Evolutionary conservation across 257 asterid genomes (phyloP).

Genomic region (Petunia secreta): DNA sequence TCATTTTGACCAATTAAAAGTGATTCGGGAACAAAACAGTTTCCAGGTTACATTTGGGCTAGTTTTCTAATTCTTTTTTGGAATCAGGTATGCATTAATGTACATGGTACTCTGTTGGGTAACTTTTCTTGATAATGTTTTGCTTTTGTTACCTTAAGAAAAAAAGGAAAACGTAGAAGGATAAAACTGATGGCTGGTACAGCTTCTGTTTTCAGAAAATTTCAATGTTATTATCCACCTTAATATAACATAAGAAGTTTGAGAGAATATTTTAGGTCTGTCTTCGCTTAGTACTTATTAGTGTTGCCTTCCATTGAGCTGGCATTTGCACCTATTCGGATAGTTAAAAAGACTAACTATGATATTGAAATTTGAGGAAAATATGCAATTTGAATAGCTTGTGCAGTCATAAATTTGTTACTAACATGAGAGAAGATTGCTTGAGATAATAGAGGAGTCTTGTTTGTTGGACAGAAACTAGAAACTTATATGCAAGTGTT

Average conservation of each 20-base stretch:
- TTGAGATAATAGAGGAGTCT: too few relatives aligned
- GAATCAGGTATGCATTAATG: not conserved
- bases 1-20: not conserved
- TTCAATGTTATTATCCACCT: not conserved
- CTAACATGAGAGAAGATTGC: too few relatives aligned
- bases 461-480: too few relatives aligned
- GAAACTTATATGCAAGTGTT: too few relatives aligned
- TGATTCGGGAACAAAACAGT: not conserved
- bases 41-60: not conserved
- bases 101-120: not conserved
- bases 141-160: not conserved
- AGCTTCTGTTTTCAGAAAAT: not conserved
- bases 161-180: not conserved
- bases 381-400: too few relatives aligned
- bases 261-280: not conserved
- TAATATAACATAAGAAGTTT: not conserved
- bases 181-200: not conserved
- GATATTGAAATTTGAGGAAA: too few relatives aligned
- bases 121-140: not conserved
- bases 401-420: too few relatives aligned
- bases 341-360: not conserved
- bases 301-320: not conserved
- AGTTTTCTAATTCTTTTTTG: not conserved
- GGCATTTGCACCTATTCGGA: not conserved
- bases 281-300: not conserved